Percentiles rank a stretch among this genome's conserved stretches.
Conservation (phyloP, 2,329 filamentous ascomycete genomes). For the Berkeleyomyces rouxiae region DNA sequence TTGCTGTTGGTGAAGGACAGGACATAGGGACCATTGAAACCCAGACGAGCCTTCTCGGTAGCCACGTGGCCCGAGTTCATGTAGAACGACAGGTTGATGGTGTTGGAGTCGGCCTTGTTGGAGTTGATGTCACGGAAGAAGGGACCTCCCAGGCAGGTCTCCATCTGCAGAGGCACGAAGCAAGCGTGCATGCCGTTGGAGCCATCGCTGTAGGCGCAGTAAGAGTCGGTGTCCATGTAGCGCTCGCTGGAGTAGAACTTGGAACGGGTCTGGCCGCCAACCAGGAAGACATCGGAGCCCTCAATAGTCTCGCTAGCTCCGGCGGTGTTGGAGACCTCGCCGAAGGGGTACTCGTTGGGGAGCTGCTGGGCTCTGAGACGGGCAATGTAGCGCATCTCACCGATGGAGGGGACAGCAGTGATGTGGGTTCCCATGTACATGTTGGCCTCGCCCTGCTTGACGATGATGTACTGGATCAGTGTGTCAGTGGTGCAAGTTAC, state of each 20-base stretch:
- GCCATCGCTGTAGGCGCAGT: conserved; percentile 39
- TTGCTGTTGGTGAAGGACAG: conserved; percentile 43
- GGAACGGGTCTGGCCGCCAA: conserved; percentile 45
- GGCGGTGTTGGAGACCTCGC: conserved; percentile 36
- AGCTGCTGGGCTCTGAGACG: conserved; percentile 36
- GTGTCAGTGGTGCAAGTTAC: conserved; percentile 42
- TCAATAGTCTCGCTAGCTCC: conserved; percentile 37
- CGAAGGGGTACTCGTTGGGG: conserved; percentile 36
- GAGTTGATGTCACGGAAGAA: conserved; percentile 50
- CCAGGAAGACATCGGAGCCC: conserved; percentile 41
- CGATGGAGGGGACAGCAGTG: conserved; percentile 36
- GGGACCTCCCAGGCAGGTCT: conserved; percentile 47
- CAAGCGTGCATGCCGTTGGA: conserved; percentile 37
- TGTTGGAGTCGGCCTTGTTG: conserved; percentile 40
- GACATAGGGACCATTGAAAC: conserved; percentile 49
- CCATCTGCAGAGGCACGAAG: conserved; percentile 39
- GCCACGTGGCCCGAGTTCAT: conserved; percentile 50
- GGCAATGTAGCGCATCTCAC: conserved; percentile 48
- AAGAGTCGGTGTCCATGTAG: conserved; percentile 51
- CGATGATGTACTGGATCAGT: conserved; percentile 48
- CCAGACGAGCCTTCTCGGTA: conserved; percentile 44
- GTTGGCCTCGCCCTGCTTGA: conserved; percentile 40
- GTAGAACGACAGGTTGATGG: conserved; percentile 47
- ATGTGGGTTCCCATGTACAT: conserved; percentile 48
- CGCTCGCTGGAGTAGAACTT: conserved; percentile 55